phyloP scores from a whole-genome alignment of 176 grass and related monocot genomes.

The Ensete glaucum region DNA sequence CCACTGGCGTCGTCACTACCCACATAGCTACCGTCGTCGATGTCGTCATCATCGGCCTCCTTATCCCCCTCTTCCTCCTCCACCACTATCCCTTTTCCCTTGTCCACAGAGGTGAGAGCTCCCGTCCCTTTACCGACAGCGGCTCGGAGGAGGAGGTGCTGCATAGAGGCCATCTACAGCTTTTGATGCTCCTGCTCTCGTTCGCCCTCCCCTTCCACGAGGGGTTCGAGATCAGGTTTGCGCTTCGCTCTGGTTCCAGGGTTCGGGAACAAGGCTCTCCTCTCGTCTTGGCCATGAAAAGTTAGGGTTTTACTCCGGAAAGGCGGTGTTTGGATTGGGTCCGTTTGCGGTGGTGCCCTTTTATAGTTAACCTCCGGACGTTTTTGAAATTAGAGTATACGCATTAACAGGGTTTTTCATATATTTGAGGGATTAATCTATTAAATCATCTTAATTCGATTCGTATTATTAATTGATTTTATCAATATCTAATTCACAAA shows the following conservation, averaged over 20 bases:
- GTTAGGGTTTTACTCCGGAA: background rate
- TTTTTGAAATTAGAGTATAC: no score
- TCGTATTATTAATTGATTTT: no score
- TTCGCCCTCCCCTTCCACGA: constrained; percentile 12
- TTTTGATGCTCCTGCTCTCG: constrained; percentile 25
- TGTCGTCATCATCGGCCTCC: background rate
- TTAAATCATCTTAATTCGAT: no score
- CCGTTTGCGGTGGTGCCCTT: no score
- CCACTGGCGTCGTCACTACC: background rate
- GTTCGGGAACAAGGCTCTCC: constrained; percentile 22
- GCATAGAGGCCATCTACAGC: background rate
- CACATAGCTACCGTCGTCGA: constrained; percentile 1
- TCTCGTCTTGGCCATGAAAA: constrained; percentile 32
- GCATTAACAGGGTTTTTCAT: no score
- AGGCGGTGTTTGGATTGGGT: background rate
- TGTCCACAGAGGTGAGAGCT: constrained; percentile 24
- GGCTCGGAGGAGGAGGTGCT: background rate
- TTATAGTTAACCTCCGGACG: no score
- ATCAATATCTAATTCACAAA: no score
- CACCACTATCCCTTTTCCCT: constrained; percentile 67
- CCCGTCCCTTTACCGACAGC: constrained; percentile 1
- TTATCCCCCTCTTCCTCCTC: constrained; percentile 23
- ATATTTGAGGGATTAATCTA: no score
- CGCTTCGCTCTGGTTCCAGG: constrained; percentile 30
- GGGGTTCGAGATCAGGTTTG: constrained; percentile 24